Evolutionary conservation across 2,329 filamentous ascomycete species (phyloP).

Genomic region (Trematosphaeria pertusa): DNA sequence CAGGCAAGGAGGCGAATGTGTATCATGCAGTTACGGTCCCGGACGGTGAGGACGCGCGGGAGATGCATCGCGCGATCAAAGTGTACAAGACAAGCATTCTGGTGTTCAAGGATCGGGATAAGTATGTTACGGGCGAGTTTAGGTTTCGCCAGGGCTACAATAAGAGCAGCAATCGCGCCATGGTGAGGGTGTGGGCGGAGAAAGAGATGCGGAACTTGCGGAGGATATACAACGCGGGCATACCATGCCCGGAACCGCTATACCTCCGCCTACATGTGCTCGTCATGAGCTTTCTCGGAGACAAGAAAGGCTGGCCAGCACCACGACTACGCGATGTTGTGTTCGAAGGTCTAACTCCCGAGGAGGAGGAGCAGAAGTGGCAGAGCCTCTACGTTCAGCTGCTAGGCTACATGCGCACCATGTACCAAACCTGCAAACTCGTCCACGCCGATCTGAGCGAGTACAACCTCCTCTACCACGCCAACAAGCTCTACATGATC

Average conservation of each 20-base stretch:
- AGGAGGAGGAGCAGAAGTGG: constrained; percentile 71
- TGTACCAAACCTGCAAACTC: constrained; percentile 90
- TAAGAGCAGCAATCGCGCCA: constrained; percentile 92
- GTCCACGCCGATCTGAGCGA: constrained; percentile 97
- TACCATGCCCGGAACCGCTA: constrained; percentile 89
- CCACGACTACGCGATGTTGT: constrained; percentile 88
- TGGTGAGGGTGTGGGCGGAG: constrained; percentile 99
- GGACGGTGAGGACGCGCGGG: constrained; percentile 51
- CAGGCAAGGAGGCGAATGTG: constrained; percentile 97
- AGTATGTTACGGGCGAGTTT: constrained; percentile 94
- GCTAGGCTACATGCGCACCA: constrained; percentile 84
- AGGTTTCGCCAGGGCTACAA: constrained; percentile 90
- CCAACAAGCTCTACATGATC: constrained; percentile 85
- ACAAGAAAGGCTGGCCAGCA: constrained; percentile 84
- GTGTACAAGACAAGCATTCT: constrained; percentile 99
- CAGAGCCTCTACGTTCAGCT: constrained; percentile 80
- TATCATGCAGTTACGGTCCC: constrained; percentile 81
- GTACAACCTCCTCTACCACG: constrained; percentile 95
- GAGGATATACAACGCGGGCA: constrained; percentile 81
- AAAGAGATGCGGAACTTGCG: constrained; percentile 97
- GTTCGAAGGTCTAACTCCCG: constrained; percentile 68
- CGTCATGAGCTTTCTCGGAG: constrained; percentile 92
- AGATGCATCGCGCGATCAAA: constrained; percentile 87
- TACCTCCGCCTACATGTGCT: constrained; percentile 92
- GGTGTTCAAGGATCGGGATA: constrained; percentile 96